Evolutionary conservation across 306 rosid species (phyloP), one percentile per base, ranked within the genome.

Genomic region (Canavalia gladiata): DNA sequence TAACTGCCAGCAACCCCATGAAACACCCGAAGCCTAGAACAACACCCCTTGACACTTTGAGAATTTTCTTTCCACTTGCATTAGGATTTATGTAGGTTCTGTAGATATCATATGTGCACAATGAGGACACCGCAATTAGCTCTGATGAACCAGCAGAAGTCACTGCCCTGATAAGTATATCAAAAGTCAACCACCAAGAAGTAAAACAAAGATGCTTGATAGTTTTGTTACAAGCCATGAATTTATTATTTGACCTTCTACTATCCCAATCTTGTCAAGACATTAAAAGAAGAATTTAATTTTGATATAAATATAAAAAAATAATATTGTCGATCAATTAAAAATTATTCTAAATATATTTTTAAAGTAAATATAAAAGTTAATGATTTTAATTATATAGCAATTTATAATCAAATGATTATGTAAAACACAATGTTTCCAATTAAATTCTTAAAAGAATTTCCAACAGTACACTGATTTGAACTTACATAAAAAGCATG

Each of bases 61-160:
- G 92, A 82, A 94, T 92, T 79, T 88, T 73, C 83, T 90, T 91
- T 45, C 98, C 98, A 33, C 84, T 90, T 51, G 97, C 98, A 28
- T 89, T 63, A 1, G 97, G 98, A 75, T 94, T 88, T 83, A 94
- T 83, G 85, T 92, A 94, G 1, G 97, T 92, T 3, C 98, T 88
- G 78, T 94, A 94, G 69, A 94, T 86, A 57, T 95, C 97, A 59
- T 92, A 95, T 3, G 98, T 95, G 91, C 97, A 95, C 55, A 92
- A 72, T 31, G 98, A 92, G 7, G 81, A 94, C 25, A 92, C 97
- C 0, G 97, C 97, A 56, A 92, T 89, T 52, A 95, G 85, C 81
- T 95, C 98, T 1, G 98, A 92, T 13, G 97, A 95, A 78, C 98
- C 98, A 74, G 98, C 97, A 34, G 98, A 95, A 42, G 98, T 95